These are phyloP conservation scores for Peribolospora baueri DNA, from an alignment of 768 basidiomycete genomes.

Conservation along the genomic window DNA sequence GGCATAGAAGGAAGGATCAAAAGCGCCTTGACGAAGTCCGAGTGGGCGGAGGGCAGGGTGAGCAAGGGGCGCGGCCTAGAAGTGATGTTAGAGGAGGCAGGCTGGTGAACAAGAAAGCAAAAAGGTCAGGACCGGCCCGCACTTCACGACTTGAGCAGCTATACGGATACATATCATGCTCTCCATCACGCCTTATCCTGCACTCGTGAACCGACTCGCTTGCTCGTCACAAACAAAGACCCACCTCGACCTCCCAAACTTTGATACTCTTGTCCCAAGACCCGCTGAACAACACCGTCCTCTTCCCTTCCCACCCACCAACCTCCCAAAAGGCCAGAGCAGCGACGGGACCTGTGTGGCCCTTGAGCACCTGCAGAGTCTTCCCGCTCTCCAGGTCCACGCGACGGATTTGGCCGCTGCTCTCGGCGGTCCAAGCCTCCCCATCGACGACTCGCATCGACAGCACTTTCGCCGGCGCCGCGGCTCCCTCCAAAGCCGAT, in stretches of 20 bases:
- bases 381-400: constrained; percentile 49
- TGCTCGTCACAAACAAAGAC: constrained; percentile 9
- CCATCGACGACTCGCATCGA: constrained; percentile 27
- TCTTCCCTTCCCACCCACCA: constrained; percentile 22
- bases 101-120: no score
- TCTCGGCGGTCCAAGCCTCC: constrained; percentile 70
- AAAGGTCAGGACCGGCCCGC: no score
- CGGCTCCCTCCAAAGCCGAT: no score
- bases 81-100: no score
- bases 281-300: constrained; percentile 48
- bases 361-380: constrained; percentile 46
- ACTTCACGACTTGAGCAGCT: no score
- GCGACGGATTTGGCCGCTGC: constrained; percentile 33
- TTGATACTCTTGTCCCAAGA: constrained; percentile 96
- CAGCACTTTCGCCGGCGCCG: no score
- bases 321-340: constrained; percentile 41
- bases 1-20: constrained; percentile 34
- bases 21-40: constrained; percentile 74
- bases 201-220: no score
- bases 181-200: no score
- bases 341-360: constrained; percentile 76
- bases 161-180: no score
- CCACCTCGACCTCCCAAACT: constrained; percentile 57
- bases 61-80: constrained; percentile 25
- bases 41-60: constrained; percentile 43